These are phyloP conservation scores for Alternaria alternata DNA, from an alignment of 2,329 filamentous ascomycete genomes.

Conservation along the genomic window DNA sequence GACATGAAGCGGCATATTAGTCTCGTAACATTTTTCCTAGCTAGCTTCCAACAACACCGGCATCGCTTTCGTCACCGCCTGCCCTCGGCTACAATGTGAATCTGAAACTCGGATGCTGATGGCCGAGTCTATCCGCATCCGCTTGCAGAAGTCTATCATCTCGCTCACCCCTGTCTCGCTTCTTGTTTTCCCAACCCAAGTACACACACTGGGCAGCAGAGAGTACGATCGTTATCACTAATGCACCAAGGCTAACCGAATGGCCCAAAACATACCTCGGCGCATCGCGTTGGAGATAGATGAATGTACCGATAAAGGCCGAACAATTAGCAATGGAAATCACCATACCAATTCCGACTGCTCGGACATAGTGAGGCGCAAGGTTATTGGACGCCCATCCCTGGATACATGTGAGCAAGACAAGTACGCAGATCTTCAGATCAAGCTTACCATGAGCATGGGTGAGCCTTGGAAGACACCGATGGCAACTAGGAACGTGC, in stretches of 20 bases:
- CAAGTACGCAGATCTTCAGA: background rate
- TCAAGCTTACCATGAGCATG: constrained; percentile 44
- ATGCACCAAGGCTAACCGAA: constrained; percentile 36
- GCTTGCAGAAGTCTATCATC: constrained; percentile 32
- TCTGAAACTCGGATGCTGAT: constrained; percentile 42
- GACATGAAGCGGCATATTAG: background rate
- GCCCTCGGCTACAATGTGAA: constrained; percentile 31
- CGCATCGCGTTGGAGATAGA: constrained; percentile 58
- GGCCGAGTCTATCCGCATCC: constrained; percentile 36
- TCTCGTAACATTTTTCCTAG: background rate
- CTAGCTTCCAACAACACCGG: background rate
- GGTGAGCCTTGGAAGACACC: constrained; percentile 54
- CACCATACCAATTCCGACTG: constrained; percentile 60
- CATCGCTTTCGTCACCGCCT: background rate
- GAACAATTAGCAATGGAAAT: constrained; percentile 58
- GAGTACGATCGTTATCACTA: constrained; percentile 34
- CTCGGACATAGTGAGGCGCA: constrained; percentile 65
- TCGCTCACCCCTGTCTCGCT: constrained; percentile 33
- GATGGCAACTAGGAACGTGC: constrained; percentile 51
- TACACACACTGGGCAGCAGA: constrained; percentile 34
- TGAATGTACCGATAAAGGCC: constrained; percentile 61
- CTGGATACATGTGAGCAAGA: constrained; percentile 6
- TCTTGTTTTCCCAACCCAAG: constrained; percentile 37
- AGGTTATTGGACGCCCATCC: constrained; percentile 57
- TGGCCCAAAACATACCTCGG: constrained; percentile 34